These are phyloP conservation scores for Strobilomyces echinocephalus DNA, from an alignment of 768 basidiomycete genomes.

Conservation along the genomic window DNA sequence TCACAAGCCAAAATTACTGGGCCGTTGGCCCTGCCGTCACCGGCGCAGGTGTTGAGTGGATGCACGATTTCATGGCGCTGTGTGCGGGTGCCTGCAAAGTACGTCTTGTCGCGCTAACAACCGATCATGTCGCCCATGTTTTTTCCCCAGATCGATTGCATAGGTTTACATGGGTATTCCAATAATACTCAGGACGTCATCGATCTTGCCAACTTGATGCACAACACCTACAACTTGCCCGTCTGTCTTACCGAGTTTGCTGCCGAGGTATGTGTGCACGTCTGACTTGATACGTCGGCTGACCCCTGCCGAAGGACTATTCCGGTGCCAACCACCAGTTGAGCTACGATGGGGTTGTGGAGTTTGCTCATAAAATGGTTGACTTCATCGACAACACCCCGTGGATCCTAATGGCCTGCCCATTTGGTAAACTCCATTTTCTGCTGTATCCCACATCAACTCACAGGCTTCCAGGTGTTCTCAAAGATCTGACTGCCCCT, in stretches of 20 bases:
- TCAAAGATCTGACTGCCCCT: constrained; percentile 28
- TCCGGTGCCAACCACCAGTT: constrained; percentile 41
- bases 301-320: constrained; percentile 44
- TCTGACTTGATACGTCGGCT: background rate
- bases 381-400: constrained; percentile 40
- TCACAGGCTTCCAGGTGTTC: constrained; percentile 37
- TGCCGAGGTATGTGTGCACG: constrained; percentile 43
- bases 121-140: background rate
- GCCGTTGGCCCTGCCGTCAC: constrained; percentile 68
- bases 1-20: constrained; percentile 36
- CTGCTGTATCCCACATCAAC: background rate
- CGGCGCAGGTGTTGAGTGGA: constrained; percentile 60
- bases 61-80: constrained; percentile 42
- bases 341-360: constrained; percentile 32
- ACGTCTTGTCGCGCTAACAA: constrained; percentile 21
- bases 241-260: constrained; percentile 70
- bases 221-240: constrained; percentile 37
- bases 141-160: constrained; percentile 42
- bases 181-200: constrained; percentile 43
- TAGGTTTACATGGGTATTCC: constrained; percentile 72
- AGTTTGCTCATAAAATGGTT: constrained; percentile 39
- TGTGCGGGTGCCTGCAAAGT: constrained; percentile 40
- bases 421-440: constrained; percentile 51
- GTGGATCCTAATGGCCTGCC: constrained; percentile 38
- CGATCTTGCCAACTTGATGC: constrained; percentile 43